These are phyloP conservation scores for Trematosphaeria pertusa DNA, from an alignment of 2,329 filamentous ascomycete genomes.

Conservation along the genomic window DNA sequence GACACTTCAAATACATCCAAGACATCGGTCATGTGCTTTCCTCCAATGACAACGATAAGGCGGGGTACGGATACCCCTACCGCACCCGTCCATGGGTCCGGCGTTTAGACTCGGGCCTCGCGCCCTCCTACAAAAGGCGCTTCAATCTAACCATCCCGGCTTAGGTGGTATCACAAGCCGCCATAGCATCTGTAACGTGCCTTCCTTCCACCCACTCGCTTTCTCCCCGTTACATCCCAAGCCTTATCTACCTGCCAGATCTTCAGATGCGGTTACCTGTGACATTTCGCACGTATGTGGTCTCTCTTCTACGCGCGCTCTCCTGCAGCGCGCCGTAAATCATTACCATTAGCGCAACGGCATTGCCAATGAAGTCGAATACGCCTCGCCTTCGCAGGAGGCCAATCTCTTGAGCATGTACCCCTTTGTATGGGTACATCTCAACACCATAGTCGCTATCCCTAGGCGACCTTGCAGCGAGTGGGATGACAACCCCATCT, in stretches of 20 bases:
- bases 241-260: constrained; percentile 17
- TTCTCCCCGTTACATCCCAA: constrained; percentile 23
- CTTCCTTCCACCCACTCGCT: constrained; percentile 15
- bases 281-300: constrained; percentile 3
- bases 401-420: constrained; percentile 10
- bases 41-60: constrained; percentile 17
- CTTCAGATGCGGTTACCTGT: constrained; percentile 8
- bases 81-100: constrained; percentile 5
- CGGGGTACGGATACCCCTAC: constrained; percentile 21
- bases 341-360: constrained; percentile 5
- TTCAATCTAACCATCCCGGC: constrained; percentile 28
- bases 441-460: constrained; percentile 11
- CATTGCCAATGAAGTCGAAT: background rate
- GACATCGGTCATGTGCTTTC: constrained; percentile 28
- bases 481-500: background rate
- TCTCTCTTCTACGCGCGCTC: constrained; percentile 10
- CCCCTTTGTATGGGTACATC: constrained; percentile 14
- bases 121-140: constrained; percentile 4
- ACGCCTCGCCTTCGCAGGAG: background rate
- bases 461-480: constrained; percentile 9
- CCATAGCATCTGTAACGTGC: constrained; percentile 20
- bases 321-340: constrained; percentile 6
- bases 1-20: constrained; percentile 27
- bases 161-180: constrained; percentile 35
- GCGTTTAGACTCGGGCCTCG: constrained; percentile 5